These are phyloP conservation scores for Paramecium primaurelia DNA, from an alignment of 73 alveolate species.

Conservation along the genomic window DNA sequence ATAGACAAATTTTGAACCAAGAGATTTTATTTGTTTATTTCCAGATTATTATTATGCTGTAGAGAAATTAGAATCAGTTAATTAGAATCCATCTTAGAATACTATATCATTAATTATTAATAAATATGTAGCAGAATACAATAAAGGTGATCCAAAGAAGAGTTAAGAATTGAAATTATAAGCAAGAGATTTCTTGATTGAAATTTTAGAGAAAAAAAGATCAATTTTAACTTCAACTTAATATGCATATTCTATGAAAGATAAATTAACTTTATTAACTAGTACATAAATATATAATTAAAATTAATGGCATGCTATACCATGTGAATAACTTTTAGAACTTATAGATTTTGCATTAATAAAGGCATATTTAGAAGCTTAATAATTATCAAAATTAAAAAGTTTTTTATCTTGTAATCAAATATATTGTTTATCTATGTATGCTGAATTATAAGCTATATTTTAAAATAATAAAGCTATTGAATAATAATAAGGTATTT, in stretches of 20 bases:
- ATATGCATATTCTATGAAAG: conserved; percentile 39
- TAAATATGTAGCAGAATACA: not conserved
- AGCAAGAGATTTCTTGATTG: conserved; percentile 39
- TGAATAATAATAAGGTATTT: conserved; percentile 36
- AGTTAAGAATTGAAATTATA: not conserved
- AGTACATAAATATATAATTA: not conserved
- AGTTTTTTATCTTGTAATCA: not conserved
- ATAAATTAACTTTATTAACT: not conserved
- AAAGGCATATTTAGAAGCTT: not conserved
- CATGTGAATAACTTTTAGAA: conserved; percentile 44
- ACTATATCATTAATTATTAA: not conserved
- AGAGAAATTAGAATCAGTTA: conserved; percentile 21
- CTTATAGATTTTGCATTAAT: conserved; percentile 32
- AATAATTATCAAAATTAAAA: not conserved
- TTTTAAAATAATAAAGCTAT: not conserved
- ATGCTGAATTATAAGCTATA: conserved; percentile 24
- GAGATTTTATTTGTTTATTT: conserved; percentile 41
- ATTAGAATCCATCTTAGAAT: conserved; percentile 1
- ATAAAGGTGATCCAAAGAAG: conserved; percentile 13
- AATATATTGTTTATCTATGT: not conserved
- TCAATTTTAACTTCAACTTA: not conserved
- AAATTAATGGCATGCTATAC: conserved; percentile 41
- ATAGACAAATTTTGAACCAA: conserved; percentile 1
- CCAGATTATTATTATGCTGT: conserved; percentile 39
- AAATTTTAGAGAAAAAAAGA: conserved; percentile 35